Base-by-base conservation (phyloP, 129 eudicot genomes). In the Arctium minus region DNA sequence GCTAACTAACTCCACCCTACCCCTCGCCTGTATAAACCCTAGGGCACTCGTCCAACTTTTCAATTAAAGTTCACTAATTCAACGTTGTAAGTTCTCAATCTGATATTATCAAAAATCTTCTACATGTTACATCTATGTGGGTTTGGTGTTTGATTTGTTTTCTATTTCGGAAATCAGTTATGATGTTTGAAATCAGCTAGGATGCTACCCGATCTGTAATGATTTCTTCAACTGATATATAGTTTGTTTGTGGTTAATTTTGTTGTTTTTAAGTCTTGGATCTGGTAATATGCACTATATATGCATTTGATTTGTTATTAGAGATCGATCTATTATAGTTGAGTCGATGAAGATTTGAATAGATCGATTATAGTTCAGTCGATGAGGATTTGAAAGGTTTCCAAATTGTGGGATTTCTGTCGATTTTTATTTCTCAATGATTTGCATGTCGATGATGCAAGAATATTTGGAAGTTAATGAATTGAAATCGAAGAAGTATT, bases 51-150 rank as follows among this genome's bases (percentile, higher is more conserved):
- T 65, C 79, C 82, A 78, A 60, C 32, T 29, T 78, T 42, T 17
- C 79, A 72, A 36, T 10, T 72, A 60, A 27, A 72, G 37, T 17
- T 39, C 27, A 18, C 65, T n/a, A 8, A 53, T 60, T 83, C 38
- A 78, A 33, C 71, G 68, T 10, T 62, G 86, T 84, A 84, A 84
- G 86, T 62, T 71, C 40, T 84, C 75, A 44, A 37, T 72, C 62
- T n/a, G 37, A 72, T 32, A 7, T n/a, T 12, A 2, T 50, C 32
- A n/a, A 10, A 2, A 56, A 40, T 38, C 22, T 40, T 6, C 40
- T 3, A 1, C 64, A n/a, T 65, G 65, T 74, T 32, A 2, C 18
- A 32, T 62, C 5, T 69, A 2, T 35, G 17, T 42, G 9, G 13
- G n/a, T 64, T 40, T 76, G 3, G 1, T 33, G 40, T 75, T 69